Evolutionary conservation across 441 rosid genomes (phyloP).

Genomic region (Bruguiera hainesii): DNA sequence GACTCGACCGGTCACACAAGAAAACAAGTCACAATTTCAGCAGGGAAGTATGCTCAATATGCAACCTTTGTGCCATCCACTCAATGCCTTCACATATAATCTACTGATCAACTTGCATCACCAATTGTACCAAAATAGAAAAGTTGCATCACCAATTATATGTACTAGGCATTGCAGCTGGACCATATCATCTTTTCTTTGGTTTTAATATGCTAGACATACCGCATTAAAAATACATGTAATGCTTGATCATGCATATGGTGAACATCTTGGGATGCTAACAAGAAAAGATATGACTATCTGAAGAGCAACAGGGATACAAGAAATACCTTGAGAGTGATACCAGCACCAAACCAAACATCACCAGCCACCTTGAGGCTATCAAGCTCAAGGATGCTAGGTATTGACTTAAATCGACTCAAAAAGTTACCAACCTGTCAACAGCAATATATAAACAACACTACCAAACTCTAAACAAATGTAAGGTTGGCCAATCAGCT

Average conservation of each 20-base stretch:
- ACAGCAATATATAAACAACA: neutral
- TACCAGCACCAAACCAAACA: constrained; percentile 74
- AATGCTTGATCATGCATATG: neutral
- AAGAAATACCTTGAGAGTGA: constrained; percentile 67
- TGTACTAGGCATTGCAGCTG: no score
- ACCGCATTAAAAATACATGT: no score
- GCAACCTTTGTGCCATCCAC: no score
- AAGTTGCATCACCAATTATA: no score
- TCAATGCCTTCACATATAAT: no score
- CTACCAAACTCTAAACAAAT: neutral
- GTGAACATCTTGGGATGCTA: neutral
- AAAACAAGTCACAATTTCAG: no score
- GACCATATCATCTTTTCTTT: no score
- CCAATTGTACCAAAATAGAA: no score
- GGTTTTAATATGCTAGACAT: no score
- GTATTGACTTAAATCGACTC: constrained; percentile 78
- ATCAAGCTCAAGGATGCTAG: constrained; percentile 83
- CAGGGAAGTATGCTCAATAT: no score
- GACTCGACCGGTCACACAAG: no score
- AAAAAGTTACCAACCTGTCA: constrained; percentile 58
- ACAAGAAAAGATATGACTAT: neutral
- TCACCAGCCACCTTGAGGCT: constrained; percentile 91
- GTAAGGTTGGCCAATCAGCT: neutral
- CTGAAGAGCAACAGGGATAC: neutral
- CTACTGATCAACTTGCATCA: no score